Base-by-base conservation (phyloP, 441 rosid genomes). In the Euphorbia celastroides region DNA sequence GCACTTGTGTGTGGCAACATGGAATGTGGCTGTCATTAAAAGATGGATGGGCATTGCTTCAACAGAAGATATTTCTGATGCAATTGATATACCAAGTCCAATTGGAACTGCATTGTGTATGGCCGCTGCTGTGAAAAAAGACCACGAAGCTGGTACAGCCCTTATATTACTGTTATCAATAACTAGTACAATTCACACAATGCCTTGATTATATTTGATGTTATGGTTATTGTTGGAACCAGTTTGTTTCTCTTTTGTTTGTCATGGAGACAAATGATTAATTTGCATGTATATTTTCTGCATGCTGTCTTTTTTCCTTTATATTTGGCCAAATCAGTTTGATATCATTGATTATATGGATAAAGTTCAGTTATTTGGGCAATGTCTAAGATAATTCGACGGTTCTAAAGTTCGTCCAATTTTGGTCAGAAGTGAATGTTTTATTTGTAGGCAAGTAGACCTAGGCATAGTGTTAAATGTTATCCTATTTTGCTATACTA, bases 111-210 rank as follows among this genome's bases (percentile, higher is more conserved):
- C 97, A 67, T 79, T 95, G 55, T 95, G 98, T 73, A 86, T 92
- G 97, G 96, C 96, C 0, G 95, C 99, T 75, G 81, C 90, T 73
- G 65, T 84, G 36, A 90, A 85, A 81, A 95, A 95, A 81, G 98
- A 85, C 83, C 96, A 86, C 73, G 98, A 88, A 88, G 76, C 70
- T 77, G 99, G 99, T 95, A 62, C 20, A 67, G 74, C 69, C 70
- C 69, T 59, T 12, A 46, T 16, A 44, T 46, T 44, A 30, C 14
- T 30, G 55, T 34, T 25, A 12, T 17, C 38, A 8, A 26, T 65
- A 26, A 57, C 17, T 12, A 28, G 17, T 57, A 3, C 22, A 57
- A 57, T 27, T 57, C 28, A 7, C 28, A 1, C 57, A 54, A 22
- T 5, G 7, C 61, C 30, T 57, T 57, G 60, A 14, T 57, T 57